Base-by-base conservation (phyloP, 306 rosid species). In the Vigna unguiculata region DNA sequence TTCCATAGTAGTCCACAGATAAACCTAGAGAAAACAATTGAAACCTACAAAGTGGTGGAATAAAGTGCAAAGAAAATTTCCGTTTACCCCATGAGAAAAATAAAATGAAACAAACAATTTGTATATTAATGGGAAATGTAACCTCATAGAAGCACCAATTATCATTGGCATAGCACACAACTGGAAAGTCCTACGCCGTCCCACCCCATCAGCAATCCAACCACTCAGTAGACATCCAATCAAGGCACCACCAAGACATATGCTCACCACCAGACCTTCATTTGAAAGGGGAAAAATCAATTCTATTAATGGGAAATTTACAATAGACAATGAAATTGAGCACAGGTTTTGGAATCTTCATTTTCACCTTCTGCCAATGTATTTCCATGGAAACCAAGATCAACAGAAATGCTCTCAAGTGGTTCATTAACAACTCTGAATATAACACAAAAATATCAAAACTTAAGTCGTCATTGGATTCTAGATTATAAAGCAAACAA, bases 371-470 rank as follows among this genome's bases (percentile, higher is more conserved):
- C 98, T 55, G 97, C 96, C 90, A 95, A 21, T 67, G 97, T 87
- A 87, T 90, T 92, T 57, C 98, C 98, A 59, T 52, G 86, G 87
- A 95, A 95, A 76, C 97, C 97, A 81, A 95, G 98, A 87, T 92
- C 98, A 63, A 25, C 28, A 76, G 98, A 89, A 77, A 95, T 95
- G 86, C 89, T 90, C 85, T 92, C 98, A 38, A 95, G 93, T 19
- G 98, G 98, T 87, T 95, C 98, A 81, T 95, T 95, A 69, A 92
- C 97, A 62, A 95, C 97, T 54, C 98, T 95, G 90, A 34, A 77
- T 40, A 80, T 61, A 69, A 67, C 59, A 4, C 65, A 80, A 78
- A 78, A 79, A 61, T 52, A 70, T 78, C 38, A 45, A 72, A 32
- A 36, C 36, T 64, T 55, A 75, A 65, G 24, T 64, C 43, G 47